Evolutionary conservation across 1,284 basidiomycete genomes (phyloP).

Genomic region (Tausonia pullulans): DNA sequence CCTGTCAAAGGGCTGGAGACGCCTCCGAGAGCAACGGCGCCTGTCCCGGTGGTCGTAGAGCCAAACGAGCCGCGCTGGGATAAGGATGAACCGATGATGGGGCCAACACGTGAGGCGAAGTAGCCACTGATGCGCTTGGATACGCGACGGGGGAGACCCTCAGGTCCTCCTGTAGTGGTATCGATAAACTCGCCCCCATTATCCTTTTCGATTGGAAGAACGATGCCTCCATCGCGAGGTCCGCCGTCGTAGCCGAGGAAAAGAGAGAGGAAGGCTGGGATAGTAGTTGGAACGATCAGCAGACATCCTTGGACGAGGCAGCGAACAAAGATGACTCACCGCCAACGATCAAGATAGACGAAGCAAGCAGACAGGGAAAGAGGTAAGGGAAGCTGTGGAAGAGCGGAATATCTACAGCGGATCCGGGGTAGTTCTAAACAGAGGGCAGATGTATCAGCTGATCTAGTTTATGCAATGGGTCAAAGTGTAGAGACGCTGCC

Average conservation of each 20-base stretch:
- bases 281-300: neutral
- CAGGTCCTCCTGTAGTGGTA: too few relatives aligned
- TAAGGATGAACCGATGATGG: slow-evolving; percentile 29
- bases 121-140: slow-evolving; percentile 44
- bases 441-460: neutral
- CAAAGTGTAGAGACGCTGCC: too few relatives aligned
- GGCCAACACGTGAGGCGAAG: slow-evolving; percentile 39
- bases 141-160: too few relatives aligned
- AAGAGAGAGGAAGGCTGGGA: slow-evolving; percentile 63
- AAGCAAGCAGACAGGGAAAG: slow-evolving; percentile 72
- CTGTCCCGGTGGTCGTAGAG: slow-evolving; percentile 18
- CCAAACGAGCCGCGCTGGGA: neutral
- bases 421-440: slow-evolving; percentile 56
- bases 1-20: slow-evolving; percentile 17
- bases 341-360: slow-evolving; percentile 40
- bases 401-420: slow-evolving; percentile 51
- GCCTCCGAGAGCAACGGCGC: slow-evolving; percentile 21
- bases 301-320: neutral
- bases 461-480: neutral
- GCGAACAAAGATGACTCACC: slow-evolving; percentile 38
- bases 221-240: slow-evolving; percentile 61
- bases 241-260: slow-evolving; percentile 88
- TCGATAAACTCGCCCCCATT: neutral
- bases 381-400: slow-evolving; percentile 82
- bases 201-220: slow-evolving; percentile 60